Percentiles rank a stretch among this genome's conserved stretches.
phyloP scores from a whole-genome alignment of 208 protist species.

The Leishmania major region DNA sequence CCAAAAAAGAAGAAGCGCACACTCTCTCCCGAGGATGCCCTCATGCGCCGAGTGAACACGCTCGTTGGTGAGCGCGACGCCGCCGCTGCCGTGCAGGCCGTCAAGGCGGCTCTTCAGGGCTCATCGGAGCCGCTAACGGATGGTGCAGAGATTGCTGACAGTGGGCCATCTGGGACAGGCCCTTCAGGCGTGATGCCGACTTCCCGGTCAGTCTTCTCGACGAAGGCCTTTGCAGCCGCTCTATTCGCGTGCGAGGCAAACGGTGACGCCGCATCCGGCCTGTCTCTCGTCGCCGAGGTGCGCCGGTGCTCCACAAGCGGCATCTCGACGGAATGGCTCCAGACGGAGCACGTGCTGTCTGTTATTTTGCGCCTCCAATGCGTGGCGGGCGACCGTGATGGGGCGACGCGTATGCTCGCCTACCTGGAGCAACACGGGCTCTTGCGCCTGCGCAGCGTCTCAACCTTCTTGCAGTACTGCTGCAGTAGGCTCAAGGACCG shows the following conservation, averaged over 20 bases:
- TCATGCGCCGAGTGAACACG: slow-evolving; percentile 29
- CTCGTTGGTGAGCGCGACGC: slow-evolving; percentile 30
- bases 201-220: slow-evolving; percentile 21
- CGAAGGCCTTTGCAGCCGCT: slow-evolving; percentile 45
- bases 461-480: slow-evolving; percentile 55
- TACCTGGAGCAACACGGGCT: slow-evolving; percentile 51
- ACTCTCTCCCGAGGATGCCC: slow-evolving; percentile 17
- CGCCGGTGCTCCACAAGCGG: slow-evolving; percentile 17
- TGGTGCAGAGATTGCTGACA: not conserved
- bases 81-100: slow-evolving; percentile 19
- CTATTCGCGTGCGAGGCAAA: slow-evolving; percentile 53
- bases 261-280: slow-evolving; percentile 33
- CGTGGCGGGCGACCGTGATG: slow-evolving; percentile 39
- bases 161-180: not conserved
- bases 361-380: slow-evolving; percentile 73
- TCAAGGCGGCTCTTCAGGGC: slow-evolving; percentile 16
- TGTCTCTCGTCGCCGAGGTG: slow-evolving; percentile 51
- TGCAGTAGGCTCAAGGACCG: slow-evolving; percentile 30
- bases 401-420: slow-evolving; percentile 55
- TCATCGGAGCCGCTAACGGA: not conserved
- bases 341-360: slow-evolving; percentile 63
- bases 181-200: not conserved
- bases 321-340: slow-evolving; percentile 27
- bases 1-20: not conserved
- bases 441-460: slow-evolving; percentile 57